These are phyloP conservation scores for Coleophoma cylindrospora DNA, from an alignment of 2,329 filamentous ascomycete species.

Conservation along the genomic window DNA sequence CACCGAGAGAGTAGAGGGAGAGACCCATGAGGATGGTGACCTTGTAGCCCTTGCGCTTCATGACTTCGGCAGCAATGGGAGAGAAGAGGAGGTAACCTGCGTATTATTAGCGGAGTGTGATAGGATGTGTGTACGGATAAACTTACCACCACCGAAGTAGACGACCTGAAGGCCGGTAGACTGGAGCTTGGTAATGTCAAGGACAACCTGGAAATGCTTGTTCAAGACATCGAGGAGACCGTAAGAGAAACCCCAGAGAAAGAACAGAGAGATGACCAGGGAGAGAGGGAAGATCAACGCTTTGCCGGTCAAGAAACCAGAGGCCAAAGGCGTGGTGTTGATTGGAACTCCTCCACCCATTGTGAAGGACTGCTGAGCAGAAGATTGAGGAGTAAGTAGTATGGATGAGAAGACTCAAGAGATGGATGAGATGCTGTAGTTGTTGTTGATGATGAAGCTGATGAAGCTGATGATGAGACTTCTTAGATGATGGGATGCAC, in stretches of 20 bases:
- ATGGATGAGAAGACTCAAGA: conserved; percentile 2
- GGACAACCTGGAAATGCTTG: conserved; percentile 57
- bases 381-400: conserved; percentile 2
- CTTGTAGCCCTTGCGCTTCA: conserved; percentile 72
- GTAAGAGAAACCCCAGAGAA: conserved; percentile 86
- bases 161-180: conserved; percentile 64
- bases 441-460: background rate
- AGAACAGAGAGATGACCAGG: conserved; percentile 71
- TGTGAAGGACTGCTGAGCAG: conserved; percentile 8
- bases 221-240: conserved; percentile 81
- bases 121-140: too few relatives aligned
- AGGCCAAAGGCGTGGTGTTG: conserved; percentile 28
- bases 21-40: conserved; percentile 74
- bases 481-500: conserved; percentile 4
- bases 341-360: conserved; percentile 38
- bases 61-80: conserved; percentile 64
- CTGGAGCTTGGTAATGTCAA: conserved; percentile 55
- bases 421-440: conserved; percentile 1
- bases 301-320: conserved; percentile 32
- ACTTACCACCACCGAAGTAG: conserved; percentile 58
- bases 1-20: conserved; percentile 67
- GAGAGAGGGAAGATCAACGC: conserved; percentile 42
- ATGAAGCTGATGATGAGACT: conserved; percentile 9
- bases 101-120: too few relatives aligned
- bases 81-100: conserved; percentile 58